A percentile compares a stretch with the other conserved stretches of the same genome.
These are phyloP conservation scores for Sclerotinia nivalis DNA, from an alignment of 2,329 filamentous ascomycete species.

Conservation along the genomic window DNA sequence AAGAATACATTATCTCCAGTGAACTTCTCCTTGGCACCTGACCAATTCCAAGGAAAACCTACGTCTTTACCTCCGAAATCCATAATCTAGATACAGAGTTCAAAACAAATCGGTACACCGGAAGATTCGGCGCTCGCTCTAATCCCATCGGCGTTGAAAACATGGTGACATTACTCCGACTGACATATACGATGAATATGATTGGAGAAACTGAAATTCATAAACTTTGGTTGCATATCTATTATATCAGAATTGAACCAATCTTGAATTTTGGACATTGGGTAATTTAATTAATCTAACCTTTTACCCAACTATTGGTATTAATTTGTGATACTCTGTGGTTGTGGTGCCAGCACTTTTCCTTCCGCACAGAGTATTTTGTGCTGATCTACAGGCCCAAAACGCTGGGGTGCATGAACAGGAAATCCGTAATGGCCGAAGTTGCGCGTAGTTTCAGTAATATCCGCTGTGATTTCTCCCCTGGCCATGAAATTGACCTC, in stretches of 20 bases:
- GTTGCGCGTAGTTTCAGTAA: neutral
- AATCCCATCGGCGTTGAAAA: neutral
- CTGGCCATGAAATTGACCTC: neutral
- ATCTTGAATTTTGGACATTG: neutral
- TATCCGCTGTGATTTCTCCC: neutral
- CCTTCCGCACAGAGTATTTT: neutral
- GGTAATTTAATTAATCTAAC: neutral
- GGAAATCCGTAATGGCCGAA: neutral
- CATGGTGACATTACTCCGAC: neutral
- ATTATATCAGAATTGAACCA: constrained; percentile 9
- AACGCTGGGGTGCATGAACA: neutral
- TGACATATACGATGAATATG: neutral
- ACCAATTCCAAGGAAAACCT: too few species aligned
- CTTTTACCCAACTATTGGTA: neutral
- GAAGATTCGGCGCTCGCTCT: neutral
- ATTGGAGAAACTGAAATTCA: neutral
- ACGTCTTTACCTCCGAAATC: constrained; percentile 1
- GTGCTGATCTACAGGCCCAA: neutral
- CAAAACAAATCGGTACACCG: neutral
- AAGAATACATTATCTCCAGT: neutral
- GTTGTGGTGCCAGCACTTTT: neutral
- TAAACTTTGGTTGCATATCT: constrained; percentile 6
- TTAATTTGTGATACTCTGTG: neutral
- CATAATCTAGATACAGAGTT: too few species aligned
- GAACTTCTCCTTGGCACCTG: too few species aligned